These are phyloP conservation scores for Ephemerocybe angulata DNA, from an alignment of 768 basidiomycete genomes.

Conservation along the genomic window DNA sequence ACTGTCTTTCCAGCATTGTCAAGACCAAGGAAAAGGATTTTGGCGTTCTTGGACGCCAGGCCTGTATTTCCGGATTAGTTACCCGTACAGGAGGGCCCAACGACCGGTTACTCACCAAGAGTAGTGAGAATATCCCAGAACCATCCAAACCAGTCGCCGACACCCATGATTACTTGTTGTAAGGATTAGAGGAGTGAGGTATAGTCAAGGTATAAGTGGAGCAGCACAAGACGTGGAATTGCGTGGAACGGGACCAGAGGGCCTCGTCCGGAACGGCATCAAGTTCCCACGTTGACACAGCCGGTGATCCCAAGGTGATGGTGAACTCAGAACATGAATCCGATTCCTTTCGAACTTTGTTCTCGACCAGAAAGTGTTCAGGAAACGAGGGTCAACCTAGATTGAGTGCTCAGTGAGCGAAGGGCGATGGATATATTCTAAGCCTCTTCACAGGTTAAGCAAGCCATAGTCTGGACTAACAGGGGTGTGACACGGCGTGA, in stretches of 20 bases:
- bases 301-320: not conserved
- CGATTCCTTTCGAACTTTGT: too few relatives aligned
- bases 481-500: too few relatives aligned
- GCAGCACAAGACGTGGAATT: slow-evolving; percentile 20
- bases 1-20: slow-evolving; percentile 99
- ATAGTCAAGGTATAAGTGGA: slow-evolving; percentile 1
- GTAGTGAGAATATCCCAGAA: slow-evolving; percentile 94
- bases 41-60: slow-evolving; percentile 95
- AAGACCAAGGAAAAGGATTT: slow-evolving; percentile 97
- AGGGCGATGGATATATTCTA: too few relatives aligned
- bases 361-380: too few relatives aligned
- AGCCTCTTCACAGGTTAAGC: too few relatives aligned
- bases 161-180: slow-evolving; percentile 40
- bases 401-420: too few relatives aligned
- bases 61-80: slow-evolving; percentile 41
- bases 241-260: slow-evolving; percentile 9
- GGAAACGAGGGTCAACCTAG: too few relatives aligned
- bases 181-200: slow-evolving; percentile 4
- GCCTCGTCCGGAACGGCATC: not conserved
- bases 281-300: not conserved
- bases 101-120: slow-evolving; percentile 60
- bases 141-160: slow-evolving; percentile 97
- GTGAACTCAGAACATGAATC: not conserved
- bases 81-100: slow-evolving; percentile 12
- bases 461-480: too few relatives aligned